Base-by-base conservation (phyloP, 2,329 filamentous ascomycete genomes). In the Arachnomyces sp. region DNA sequence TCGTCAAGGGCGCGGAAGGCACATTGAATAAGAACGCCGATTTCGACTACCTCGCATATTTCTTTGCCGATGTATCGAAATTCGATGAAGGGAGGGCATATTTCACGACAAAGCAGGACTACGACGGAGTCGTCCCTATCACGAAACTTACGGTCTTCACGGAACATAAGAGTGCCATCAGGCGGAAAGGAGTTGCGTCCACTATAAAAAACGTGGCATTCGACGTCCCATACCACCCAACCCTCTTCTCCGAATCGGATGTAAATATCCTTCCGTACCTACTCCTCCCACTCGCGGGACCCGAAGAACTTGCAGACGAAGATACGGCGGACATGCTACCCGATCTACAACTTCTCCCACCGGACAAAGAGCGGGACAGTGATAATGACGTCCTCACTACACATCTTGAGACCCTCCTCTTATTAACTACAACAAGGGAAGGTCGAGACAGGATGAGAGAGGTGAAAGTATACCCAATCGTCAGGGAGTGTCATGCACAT, bases 121-220 rank as follows among this genome's bases (percentile, higher is more conserved):
- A 93, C 60, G 88, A 94, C 58, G 71, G 69, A 1, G 77, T 94
- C 11, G 79, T 95, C n/a, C 92, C 92, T 2, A 71, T 96, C 35
- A 86, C 84, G 36, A 96, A 96, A 69, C 72, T 98, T 46, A 84
- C 83, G 44, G 90, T 96, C 43, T 96, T 96, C 61, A 96, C 92
- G 1, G 87, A 94, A 61, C 87, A 95, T 66, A 72, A 76, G 52
- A 93, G 85, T 2, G 75, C 82, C 18, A 79, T 95, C 43, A 78
- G 92, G 40, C 75, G 92, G 40, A 86, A 87, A 54, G 92, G 92
- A n/a, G 89, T 95, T n/a, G 90, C 90, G 6, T 88, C 82, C 45
- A 92, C 87, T 7, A 87, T 98, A 59, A 96, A 96, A 64, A 98
- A 98, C 57, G 79, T 85, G 20, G 80, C 86, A 5, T 96, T 98